These are phyloP conservation scores for Colletotrichum caudatum DNA, from an alignment of 2,329 filamentous ascomycete genomes.

Conservation along the genomic window DNA sequence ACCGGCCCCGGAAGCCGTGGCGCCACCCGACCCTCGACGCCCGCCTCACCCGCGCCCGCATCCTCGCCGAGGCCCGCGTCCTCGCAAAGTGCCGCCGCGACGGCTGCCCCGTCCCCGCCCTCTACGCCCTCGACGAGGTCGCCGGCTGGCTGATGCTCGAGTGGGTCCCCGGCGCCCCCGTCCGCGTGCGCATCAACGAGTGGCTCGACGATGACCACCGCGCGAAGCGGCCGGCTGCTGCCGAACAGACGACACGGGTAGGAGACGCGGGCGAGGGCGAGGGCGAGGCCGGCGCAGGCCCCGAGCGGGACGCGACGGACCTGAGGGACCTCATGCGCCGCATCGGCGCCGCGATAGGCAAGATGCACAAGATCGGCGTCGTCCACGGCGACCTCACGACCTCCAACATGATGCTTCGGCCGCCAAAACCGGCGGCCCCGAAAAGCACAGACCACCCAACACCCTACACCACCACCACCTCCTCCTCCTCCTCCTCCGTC, in stretches of 20 bases:
- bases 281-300: background rate
- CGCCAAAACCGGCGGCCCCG: constrained; percentile 46
- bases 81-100: constrained; percentile 82
- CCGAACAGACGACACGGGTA: constrained; percentile 7
- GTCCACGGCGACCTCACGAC: constrained; percentile 97
- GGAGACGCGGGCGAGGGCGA: background rate
- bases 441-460: constrained; percentile 31
- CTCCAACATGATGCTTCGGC: constrained; percentile 90
- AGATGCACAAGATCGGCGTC: constrained; percentile 84
- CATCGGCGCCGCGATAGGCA: constrained; percentile 79
- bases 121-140: constrained; percentile 75
- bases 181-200: constrained; percentile 76
- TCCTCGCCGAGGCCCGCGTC: constrained; percentile 89
- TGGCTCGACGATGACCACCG: constrained; percentile 63
- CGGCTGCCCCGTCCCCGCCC: constrained; percentile 83
- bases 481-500: constrained; percentile 16
- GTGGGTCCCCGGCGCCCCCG: constrained; percentile 81
- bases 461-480: too few species aligned
- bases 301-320: constrained; percentile 56
- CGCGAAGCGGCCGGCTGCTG: constrained; percentile 44
- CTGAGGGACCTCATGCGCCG: constrained; percentile 74
- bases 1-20: constrained; percentile 92
- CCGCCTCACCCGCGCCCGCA: constrained; percentile 86
- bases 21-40: constrained; percentile 90
- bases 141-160: constrained; percentile 85